These are phyloP conservation scores for Picea abies DNA, from an alignment of 83 land plant species.

Conservation along the genomic window DNA sequence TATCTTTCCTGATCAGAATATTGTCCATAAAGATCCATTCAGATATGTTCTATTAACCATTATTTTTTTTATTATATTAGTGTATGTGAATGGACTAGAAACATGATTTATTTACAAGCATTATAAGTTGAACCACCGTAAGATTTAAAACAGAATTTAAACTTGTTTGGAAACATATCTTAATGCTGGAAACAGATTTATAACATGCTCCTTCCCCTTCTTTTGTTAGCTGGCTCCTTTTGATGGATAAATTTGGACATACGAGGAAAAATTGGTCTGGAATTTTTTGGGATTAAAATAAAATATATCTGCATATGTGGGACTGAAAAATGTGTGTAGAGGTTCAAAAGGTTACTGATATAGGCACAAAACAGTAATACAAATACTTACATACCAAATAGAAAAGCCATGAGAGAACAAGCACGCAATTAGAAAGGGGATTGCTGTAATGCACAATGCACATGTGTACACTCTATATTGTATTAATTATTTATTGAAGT, in stretches of 20 bases:
- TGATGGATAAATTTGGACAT: background rate
- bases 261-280: too few species aligned
- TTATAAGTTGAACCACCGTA: background rate
- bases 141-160: background rate
- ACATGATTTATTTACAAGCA: background rate
- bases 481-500: too few species aligned
- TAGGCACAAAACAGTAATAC: too few species aligned
- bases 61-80: background rate
- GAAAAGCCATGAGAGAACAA: too few species aligned
- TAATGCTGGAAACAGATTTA: background rate
- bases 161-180: background rate
- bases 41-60: background rate
- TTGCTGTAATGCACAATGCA: too few species aligned
- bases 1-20: background rate
- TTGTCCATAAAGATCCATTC: background rate
- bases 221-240: background rate
- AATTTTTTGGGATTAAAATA: too few species aligned
- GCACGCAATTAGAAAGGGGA: too few species aligned
- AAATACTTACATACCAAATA: too few species aligned
- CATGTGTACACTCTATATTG: too few species aligned
- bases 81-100: background rate
- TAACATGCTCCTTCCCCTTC: background rate
- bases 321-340: too few species aligned
- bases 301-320: too few species aligned
- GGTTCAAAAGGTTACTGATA: too few species aligned